Percentiles rank a stretch among this genome's conserved stretches.
Evolutionary conservation across 495 filamentous ascomycete species (phyloP).

Genomic region (Aspergillus incahuasiensis): DNA sequence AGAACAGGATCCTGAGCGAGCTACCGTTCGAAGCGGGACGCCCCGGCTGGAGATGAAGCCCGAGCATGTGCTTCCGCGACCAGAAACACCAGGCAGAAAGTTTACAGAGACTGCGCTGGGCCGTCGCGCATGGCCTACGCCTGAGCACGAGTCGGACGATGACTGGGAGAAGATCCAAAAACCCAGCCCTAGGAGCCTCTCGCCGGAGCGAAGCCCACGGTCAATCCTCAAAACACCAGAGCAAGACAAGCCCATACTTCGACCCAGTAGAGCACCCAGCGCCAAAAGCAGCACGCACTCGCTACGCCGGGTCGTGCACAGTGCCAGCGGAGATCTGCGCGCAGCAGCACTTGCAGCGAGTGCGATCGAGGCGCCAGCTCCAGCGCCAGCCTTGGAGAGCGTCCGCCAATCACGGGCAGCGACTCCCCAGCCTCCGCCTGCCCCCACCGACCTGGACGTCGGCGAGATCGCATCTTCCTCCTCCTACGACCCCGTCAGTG

Average conservation of each 20-base stretch:
- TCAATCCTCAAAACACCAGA: constrained; percentile 28
- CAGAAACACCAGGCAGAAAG: constrained; percentile 37
- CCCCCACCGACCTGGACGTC: constrained; percentile 32
- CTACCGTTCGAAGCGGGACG: constrained; percentile 28
- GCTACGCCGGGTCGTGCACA: constrained; percentile 67
- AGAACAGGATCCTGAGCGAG: constrained; percentile 35
- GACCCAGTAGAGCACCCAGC: constrained; percentile 26
- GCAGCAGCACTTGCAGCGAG: constrained; percentile 28
- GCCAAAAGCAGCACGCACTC: constrained; percentile 47
- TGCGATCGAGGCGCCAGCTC: neutral
- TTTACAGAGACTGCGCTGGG: constrained; percentile 51
- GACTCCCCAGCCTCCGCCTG: constrained; percentile 16
- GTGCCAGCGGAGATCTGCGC: constrained; percentile 74
- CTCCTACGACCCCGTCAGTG: constrained; percentile 69
- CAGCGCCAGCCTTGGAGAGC: neutral
- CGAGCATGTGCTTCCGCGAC: constrained; percentile 40
- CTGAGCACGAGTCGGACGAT: constrained; percentile 40
- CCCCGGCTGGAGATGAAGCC: constrained; percentile 41
- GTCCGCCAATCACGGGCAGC: constrained; percentile 9
- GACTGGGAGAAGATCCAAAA: constrained; percentile 15
- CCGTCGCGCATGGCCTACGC: constrained; percentile 46
- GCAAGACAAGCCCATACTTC: constrained; percentile 31
- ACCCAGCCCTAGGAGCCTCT: neutral
- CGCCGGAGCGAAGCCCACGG: constrained; percentile 2
- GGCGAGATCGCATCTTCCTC: constrained; percentile 53